Conservation (phyloP, 768 basidiomycete species). For the Rhodocollybia butyracea region DNA sequence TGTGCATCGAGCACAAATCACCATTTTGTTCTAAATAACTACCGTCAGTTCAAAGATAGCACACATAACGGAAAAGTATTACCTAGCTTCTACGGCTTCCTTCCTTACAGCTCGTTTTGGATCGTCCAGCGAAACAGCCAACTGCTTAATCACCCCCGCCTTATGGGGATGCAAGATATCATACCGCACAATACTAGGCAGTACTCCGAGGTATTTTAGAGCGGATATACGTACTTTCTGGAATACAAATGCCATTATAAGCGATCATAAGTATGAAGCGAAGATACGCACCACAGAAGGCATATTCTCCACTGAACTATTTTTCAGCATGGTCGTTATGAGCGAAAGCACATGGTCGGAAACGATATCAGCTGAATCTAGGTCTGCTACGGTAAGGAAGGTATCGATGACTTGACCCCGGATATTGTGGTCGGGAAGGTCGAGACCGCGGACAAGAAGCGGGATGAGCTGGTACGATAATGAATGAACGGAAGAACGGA, state of each 20-base stretch:
- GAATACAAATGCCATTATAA: conserved; percentile 2
- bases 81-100: conserved; percentile 83
- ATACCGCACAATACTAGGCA: conserved; percentile 79
- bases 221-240: conserved; percentile 79
- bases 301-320: conserved; percentile 47
- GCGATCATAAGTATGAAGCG: not conserved
- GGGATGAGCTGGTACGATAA: conserved; percentile 68
- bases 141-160: conserved; percentile 63
- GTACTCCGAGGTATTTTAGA: conserved; percentile 64
- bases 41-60: conserved; percentile 6
- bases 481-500: not conserved
- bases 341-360: conserved; percentile 72
- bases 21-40: conserved; percentile 44
- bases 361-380: conserved; percentile 49
- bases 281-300: conserved; percentile 49
- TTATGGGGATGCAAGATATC: conserved; percentile 83
- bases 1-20: conserved; percentile 13
- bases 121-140: conserved; percentile 82
- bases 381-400: conserved; percentile 66
- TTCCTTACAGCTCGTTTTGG: conserved; percentile 80
- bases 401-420: conserved; percentile 80
- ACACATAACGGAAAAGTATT: not conserved
- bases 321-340: conserved; percentile 68
- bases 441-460: conserved; percentile 79
- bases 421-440: conserved; percentile 69